Evolutionary conservation across 768 basidiomycete species (phyloP), one percentile per base, ranked within the genome.

Genomic region (Collybia sp.): DNA sequence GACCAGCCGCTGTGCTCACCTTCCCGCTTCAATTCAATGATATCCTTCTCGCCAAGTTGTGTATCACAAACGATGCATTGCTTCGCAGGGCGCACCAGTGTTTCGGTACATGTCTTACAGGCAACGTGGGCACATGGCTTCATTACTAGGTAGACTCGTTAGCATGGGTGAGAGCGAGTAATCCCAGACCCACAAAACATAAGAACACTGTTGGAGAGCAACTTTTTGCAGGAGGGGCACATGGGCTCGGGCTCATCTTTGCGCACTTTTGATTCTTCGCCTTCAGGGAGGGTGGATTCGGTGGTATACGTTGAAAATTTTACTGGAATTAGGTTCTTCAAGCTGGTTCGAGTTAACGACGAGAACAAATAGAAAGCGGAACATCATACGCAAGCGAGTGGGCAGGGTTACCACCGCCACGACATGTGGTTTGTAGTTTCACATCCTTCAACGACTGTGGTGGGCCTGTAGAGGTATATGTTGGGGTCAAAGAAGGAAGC

Each of bases 401-500:
- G 2, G 83, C 63, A 20, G 86, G 85, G 51, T 77, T 75, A 1
- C 86, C 85, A 1, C 86, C 25, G 5, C 88, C 91, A 46, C 87
- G 79, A 66, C 96, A 99, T 45, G 88, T 80, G 6, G 95, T 92
- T 56, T 91, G 87, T 25, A 93, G 65, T 64, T 93, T 93, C 30
- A 93, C 76, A 54, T 93, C 90, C 54, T 77, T 75, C 36, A 93
- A 65, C 3, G 84, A 85, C 19, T 71, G 73, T 1, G 83, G 84
- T 9, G 73, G 75, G 0, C 82, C 82, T 41, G 59, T 72, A 30
- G 86, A 72, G 17, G 78, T 68, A 64, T 88, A 80, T 38, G 78
- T 94, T 0, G 94, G 94, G 0, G 94, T 93, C 18, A 97, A 67
- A 0, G 89, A 93, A 2, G 93, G 93, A 33, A 99, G 73, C 96